These are phyloP conservation scores for Carex scoparia DNA, from an alignment of 176 grass and related monocot genomes.

Conservation along the genomic window DNA sequence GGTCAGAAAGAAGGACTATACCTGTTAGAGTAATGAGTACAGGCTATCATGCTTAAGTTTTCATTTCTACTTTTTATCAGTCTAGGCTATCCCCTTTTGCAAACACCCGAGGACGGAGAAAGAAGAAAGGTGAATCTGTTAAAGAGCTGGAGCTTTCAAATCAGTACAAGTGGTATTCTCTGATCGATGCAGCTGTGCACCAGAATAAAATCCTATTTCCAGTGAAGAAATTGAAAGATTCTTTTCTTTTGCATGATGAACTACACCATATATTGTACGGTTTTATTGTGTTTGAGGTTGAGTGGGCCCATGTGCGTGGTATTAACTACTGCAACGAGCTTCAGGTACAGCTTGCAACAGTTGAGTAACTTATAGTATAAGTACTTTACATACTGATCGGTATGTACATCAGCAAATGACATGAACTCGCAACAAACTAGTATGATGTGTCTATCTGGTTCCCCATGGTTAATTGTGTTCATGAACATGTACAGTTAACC, in stretches of 20 bases:
- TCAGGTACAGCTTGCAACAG: constrained; percentile 31
- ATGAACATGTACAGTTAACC: neutral
- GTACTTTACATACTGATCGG: neutral
- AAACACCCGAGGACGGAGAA: constrained; percentile 37
- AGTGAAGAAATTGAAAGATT: constrained; percentile 34
- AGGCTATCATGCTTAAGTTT: neutral
- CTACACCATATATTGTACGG: constrained; percentile 46
- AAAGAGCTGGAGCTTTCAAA: neutral
- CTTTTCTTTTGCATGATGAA: constrained; percentile 43
- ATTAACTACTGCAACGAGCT: constrained; percentile 96
- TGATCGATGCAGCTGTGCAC: constrained; percentile 20
- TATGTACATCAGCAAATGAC: neutral
- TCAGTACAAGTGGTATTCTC: constrained; percentile 15
- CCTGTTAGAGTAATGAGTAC: neutral
- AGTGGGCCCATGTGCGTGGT: constrained; percentile 74
- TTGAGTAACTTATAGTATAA: neutral
- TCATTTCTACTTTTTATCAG: constrained; percentile 31
- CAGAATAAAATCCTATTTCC: constrained; percentile 27
- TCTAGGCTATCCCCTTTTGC: constrained; percentile 91
- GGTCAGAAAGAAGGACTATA: neutral
- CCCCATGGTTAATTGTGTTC: neutral
- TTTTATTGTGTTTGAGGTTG: constrained; percentile 88
- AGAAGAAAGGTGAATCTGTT: neutral
- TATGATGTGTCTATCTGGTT: neutral
- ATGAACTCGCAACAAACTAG: neutral